Conservation (phyloP, 352 stramenopile genomes). For the Elongisporangium undulatum region DNA sequence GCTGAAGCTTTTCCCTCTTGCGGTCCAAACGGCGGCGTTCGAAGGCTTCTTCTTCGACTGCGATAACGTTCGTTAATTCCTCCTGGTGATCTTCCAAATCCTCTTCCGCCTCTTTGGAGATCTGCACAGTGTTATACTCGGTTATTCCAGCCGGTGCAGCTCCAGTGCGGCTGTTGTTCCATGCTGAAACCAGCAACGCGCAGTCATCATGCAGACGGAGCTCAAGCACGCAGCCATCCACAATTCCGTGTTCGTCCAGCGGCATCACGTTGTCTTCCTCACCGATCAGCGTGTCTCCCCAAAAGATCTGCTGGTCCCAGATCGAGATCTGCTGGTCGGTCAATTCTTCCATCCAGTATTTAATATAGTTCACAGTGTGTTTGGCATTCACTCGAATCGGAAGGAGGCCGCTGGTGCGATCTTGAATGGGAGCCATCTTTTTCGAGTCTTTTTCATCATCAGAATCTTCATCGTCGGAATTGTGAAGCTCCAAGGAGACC, state of each 20-base stretch:
- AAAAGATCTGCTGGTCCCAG: constrained; percentile 79
- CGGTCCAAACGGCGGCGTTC: constrained; percentile 32
- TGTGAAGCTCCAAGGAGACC: constrained; percentile 68
- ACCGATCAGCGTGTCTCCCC: constrained; percentile 70
- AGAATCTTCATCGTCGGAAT: constrained; percentile 19
- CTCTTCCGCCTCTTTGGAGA: constrained; percentile 80
- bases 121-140: constrained; percentile 81
- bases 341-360: constrained; percentile 79
- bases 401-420: constrained; percentile 26
- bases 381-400: constrained; percentile 58
- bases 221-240: constrained; percentile 59
- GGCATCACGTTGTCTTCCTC: constrained; percentile 73
- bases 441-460: neutral
- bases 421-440: neutral
- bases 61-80: constrained; percentile 55
- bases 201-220: constrained; percentile 76
- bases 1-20: constrained; percentile 52
- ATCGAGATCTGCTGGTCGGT: constrained; percentile 76
- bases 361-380: constrained; percentile 79
- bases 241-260: constrained; percentile 67
- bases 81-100: constrained; percentile 68
- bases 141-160: constrained; percentile 4
- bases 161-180: constrained; percentile 17
- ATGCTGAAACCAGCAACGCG: constrained; percentile 58
- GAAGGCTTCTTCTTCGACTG: constrained; percentile 55